Base-by-base conservation (phyloP, 2,329 filamentous ascomycete genomes). In the Ophiocordyceps australis region DNA sequence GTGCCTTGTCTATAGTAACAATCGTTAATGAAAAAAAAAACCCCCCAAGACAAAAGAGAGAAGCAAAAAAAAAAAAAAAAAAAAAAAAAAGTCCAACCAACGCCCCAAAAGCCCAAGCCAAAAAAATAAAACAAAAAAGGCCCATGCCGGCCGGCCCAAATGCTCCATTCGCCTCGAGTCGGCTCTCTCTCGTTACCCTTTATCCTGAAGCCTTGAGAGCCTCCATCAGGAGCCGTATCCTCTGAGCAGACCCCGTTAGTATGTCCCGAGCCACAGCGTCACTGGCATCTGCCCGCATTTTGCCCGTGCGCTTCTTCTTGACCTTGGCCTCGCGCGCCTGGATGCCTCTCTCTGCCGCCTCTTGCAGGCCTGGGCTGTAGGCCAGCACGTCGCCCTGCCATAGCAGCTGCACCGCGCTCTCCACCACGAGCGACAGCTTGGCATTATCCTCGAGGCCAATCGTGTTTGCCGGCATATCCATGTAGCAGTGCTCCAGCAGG, bases 351-450 rank as follows among this genome's bases (percentile, higher is more conserved):
- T 50, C 47, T 9, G 57, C 53, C 0, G 58, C 58, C 5, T 33
- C 32, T 11, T 41, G 42, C 11, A 69, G 40, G 4, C 33, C 33
- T 1, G 41, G 32, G 17, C 46, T 47, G 34, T 57, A 55, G 2
- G 32, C 30, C 9, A 55, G 34, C 13, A 39, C 36, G 9, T 48
- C 46, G 15, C 42, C 38, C 3, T 30, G 29, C 47, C 55, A 62
- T 4, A 65, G 46, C 6, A 72, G 49, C 23, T 71, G 59, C 17
- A 80, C 39, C 25, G 81, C 47, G 3, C 58, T 59, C 48, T 86
- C 80, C 0, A 82, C 51, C 17, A 78, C 46, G 8, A 85, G 48
- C 3, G 74, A 73, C 20, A 85, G 57, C 43, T 77, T 78, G 16
- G 74, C 72, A 37, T 89, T 85, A 33, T 82, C 76, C 13, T 67